Evolutionary conservation across 2,329 filamentous ascomycete genomes (phyloP).

Genomic region (Fusarium austroafricanum): DNA sequence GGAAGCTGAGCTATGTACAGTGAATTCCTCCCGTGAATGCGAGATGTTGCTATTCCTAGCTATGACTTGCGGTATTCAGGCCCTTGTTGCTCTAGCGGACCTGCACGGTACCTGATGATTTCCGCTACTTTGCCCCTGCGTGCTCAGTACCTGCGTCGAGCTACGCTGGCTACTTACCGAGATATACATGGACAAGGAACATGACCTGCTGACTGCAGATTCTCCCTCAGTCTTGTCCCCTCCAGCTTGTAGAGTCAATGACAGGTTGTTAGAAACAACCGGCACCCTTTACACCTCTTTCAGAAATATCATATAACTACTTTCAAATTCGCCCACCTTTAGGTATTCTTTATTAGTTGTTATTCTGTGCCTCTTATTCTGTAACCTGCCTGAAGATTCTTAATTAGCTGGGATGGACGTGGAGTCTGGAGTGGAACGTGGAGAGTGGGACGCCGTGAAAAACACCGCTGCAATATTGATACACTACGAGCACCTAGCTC

Average conservation of each 20-base stretch:
- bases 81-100: constrained; percentile 21
- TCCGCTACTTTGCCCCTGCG: constrained; percentile 33
- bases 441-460: constrained; percentile 37
- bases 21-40: constrained; percentile 1
- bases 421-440: constrained; percentile 42
- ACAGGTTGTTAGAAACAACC: background rate
- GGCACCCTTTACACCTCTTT: too few relatives aligned
- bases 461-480: constrained; percentile 36
- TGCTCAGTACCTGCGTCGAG: constrained; percentile 36
- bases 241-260: constrained; percentile 13
- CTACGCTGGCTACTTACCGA: constrained; percentile 10
- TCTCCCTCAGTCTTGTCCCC: constrained; percentile 1
- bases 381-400: too few relatives aligned
- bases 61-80: constrained; percentile 6
- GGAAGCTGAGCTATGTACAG: constrained; percentile 20
- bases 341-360: too few relatives aligned
- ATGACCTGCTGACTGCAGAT: constrained; percentile 30
- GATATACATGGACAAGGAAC: constrained; percentile 11
- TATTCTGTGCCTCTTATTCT: too few relatives aligned
- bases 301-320: too few relatives aligned
- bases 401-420: constrained; percentile 35
- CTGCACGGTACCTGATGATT: constrained; percentile 42
- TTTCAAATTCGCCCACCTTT: too few relatives aligned
- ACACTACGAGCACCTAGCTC: background rate
- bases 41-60: constrained; percentile 26